Conservation (phyloP, 2,329 filamentous ascomycete genomes). For the Arthroderma sp. region DNA sequence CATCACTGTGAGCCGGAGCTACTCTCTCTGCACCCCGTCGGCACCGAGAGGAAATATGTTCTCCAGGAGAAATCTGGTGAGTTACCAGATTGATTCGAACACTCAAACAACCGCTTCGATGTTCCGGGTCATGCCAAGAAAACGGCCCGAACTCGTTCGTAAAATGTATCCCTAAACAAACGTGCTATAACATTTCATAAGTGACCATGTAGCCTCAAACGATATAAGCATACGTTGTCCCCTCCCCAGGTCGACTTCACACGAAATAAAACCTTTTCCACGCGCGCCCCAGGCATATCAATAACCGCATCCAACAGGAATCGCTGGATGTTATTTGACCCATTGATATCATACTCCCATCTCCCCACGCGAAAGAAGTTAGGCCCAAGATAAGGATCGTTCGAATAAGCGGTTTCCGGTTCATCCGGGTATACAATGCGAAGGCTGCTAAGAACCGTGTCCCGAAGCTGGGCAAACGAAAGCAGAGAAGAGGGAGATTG, state of each 20-base stretch:
- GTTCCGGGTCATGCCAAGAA: no score
- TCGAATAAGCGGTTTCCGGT: constrained; percentile 20
- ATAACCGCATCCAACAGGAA: constrained; percentile 27
- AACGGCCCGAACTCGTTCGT: no score
- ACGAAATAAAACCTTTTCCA: constrained; percentile 29
- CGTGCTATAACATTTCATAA: constrained; percentile 7
- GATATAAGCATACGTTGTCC: constrained; percentile 33
- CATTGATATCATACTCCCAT: constrained; percentile 27
- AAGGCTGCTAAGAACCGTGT: constrained; percentile 11
- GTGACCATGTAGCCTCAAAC: constrained; percentile 31
- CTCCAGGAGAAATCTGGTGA: no score
- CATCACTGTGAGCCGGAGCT: no score
- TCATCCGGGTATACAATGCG: constrained; percentile 19
- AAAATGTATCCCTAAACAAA: no score
- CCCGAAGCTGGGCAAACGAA: background rate
- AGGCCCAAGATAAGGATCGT: constrained; percentile 23
- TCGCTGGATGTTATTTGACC: constrained; percentile 23
- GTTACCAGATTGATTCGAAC: no score
- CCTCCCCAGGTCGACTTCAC: constrained; percentile 32
- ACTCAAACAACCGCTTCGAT: no score
- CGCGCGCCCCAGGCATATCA: constrained; percentile 22
- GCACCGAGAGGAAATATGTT: no score
- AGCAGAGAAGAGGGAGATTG: background rate
- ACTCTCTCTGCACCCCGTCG: no score
- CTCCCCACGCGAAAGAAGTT: constrained; percentile 28